phyloP scores from a whole-genome alignment of 2,329 filamentous ascomycete species.

The Exophiala sp. region DNA sequence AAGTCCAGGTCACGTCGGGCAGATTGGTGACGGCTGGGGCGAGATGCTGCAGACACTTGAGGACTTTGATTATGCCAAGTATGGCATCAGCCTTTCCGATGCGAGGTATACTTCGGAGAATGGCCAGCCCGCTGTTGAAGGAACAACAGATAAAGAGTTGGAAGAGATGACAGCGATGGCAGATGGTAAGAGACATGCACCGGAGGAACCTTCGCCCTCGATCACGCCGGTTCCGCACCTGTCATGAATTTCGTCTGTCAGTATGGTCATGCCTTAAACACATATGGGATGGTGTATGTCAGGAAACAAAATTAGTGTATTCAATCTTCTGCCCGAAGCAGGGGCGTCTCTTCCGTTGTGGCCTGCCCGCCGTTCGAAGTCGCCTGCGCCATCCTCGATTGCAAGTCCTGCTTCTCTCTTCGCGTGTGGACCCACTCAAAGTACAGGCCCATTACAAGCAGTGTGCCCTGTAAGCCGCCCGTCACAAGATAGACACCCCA shows the following conservation, averaged over 20 bases:
- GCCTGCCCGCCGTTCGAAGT: slow-evolving; percentile 1
- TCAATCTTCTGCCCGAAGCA: slow-evolving; percentile 11
- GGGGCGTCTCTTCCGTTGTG: slow-evolving; percentile 14
- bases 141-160: slow-evolving; percentile 27
- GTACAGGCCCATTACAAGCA: slow-evolving; percentile 75
- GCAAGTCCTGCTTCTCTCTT: slow-evolving; percentile 21
- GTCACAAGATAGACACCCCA: slow-evolving; percentile 92
- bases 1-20: slow-evolving; percentile 49
- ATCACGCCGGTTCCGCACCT: slow-evolving; percentile 4
- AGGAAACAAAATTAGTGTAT: background rate
- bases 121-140: slow-evolving; percentile 20
- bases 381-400: slow-evolving; percentile 14
- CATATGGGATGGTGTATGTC: background rate
- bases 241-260: background rate
- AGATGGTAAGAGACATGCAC: slow-evolving; percentile 24
- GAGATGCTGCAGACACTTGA: slow-evolving; percentile 53
- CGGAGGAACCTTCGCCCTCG: slow-evolving; percentile 16
- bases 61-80: slow-evolving; percentile 58
- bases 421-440: slow-evolving; percentile 47
- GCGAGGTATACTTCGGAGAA: slow-evolving; percentile 15
- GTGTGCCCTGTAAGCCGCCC: slow-evolving; percentile 74
- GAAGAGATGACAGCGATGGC: slow-evolving; percentile 28
- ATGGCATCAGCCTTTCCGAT: slow-evolving; percentile 49
- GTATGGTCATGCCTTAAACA: background rate
- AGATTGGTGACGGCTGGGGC: slow-evolving; percentile 60